These are phyloP conservation scores for Reutealis trisperma DNA, from an alignment of 345 rosid species.

Conservation along the genomic window DNA sequence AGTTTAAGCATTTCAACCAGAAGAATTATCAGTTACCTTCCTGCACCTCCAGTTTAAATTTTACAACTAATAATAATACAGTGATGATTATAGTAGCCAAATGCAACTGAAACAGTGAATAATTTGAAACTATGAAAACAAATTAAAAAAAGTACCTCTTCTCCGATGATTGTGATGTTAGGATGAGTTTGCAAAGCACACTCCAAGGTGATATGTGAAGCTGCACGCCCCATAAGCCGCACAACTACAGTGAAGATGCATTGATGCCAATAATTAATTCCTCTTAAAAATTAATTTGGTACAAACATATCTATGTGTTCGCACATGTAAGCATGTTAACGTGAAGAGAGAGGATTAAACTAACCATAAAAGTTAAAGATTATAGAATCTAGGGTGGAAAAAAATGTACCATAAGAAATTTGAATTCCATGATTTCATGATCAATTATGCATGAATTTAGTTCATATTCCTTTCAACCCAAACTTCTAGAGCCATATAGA, in stretches of 20 bases:
- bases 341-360: not conserved
- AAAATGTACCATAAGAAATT: not conserved
- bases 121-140: not conserved
- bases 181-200: constrained; percentile 99
- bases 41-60: not conserved
- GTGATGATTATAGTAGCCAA: constrained; percentile 1
- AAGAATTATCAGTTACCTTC: not conserved
- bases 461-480: not conserved
- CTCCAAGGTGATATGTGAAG: constrained; percentile 95
- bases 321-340: not conserved
- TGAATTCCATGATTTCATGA: not conserved
- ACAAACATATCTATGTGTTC: not conserved
- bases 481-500: not conserved
- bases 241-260: constrained; percentile 65
- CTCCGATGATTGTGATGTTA: constrained; percentile 88
- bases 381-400: not conserved
- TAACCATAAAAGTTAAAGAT: not conserved
- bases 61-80: too few species aligned
- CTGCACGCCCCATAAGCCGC: constrained; percentile 99
- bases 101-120: not conserved
- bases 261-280: not conserved
- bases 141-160: constrained; percentile 59
- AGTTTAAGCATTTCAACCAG: not conserved
- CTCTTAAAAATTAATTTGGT: not conserved
- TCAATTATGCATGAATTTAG: not conserved